These are phyloP conservation scores for Trametes sp. DNA, from an alignment of 1,284 basidiomycete genomes.

Conservation along the genomic window DNA sequence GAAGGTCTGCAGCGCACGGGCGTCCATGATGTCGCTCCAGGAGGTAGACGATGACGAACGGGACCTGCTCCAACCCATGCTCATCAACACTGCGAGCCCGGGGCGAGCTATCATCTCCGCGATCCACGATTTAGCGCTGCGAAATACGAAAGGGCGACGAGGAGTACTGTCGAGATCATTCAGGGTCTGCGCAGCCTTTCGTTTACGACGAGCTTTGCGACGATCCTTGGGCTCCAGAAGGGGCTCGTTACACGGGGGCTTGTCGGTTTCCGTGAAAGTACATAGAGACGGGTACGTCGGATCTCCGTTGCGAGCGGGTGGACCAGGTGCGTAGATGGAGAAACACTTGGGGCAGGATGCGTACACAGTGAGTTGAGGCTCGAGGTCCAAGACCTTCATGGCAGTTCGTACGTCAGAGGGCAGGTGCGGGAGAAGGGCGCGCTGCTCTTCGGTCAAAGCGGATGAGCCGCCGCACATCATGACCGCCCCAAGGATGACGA, in stretches of 20 bases:
- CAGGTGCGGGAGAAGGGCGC: neutral
- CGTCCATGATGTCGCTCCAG: no score
- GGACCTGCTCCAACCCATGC: no score
- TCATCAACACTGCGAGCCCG: no score
- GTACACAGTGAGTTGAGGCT: constrained; percentile 5
- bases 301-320: neutral
- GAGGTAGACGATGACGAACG: no score
- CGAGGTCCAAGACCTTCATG: neutral
- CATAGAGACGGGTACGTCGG: constrained; percentile 6
- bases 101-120: no score
- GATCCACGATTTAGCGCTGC: no score
- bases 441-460: neutral
- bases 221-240: neutral
- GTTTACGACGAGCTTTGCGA: neutral
- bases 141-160: no score
- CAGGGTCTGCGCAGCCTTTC: neutral
- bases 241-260: neutral
- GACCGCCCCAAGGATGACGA: neutral
- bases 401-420: constrained; percentile 4
- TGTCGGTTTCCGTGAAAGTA: neutral
- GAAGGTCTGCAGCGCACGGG: neutral
- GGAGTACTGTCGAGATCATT: no score
- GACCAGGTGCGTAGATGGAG: constrained; percentile 1
- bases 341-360: constrained; percentile 19
- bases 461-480: neutral